phyloP scores from a whole-genome alignment of 2,329 filamentous ascomycete genomes.

The Pseudomassariella vexata region DNA sequence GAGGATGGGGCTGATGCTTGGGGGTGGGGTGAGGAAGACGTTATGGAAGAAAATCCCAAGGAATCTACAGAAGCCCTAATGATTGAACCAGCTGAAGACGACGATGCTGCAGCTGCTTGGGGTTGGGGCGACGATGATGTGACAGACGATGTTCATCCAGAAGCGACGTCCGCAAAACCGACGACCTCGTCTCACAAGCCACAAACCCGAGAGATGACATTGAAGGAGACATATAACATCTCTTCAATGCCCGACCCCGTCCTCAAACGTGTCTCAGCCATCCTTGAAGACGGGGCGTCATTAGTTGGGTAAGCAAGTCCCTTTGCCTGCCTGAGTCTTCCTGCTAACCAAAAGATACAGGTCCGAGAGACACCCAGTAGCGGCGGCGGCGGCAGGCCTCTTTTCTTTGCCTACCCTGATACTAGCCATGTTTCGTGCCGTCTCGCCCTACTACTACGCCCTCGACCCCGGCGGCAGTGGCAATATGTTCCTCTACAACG shows the following conservation, averaged over 20 bases:
- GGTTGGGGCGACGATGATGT: slow-evolving; percentile 60
- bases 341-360: slow-evolving; percentile 16
- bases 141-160: neutral
- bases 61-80: slow-evolving; percentile 10
- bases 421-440: slow-evolving; percentile 73
- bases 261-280: slow-evolving; percentile 55
- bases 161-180: neutral
- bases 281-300: slow-evolving; percentile 55
- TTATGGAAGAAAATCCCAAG: slow-evolving; percentile 25
- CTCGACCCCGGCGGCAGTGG: slow-evolving; percentile 52
- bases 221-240: slow-evolving; percentile 82
- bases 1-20: slow-evolving; percentile 60
- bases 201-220: slow-evolving; percentile 61
- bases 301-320: slow-evolving; percentile 44
- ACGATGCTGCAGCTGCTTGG: slow-evolving; percentile 61
- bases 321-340: neutral
- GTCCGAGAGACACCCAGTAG: slow-evolving; percentile 50
- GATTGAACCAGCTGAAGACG: slow-evolving; percentile 13
- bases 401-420: slow-evolving; percentile 68
- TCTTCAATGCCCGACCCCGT: slow-evolving; percentile 82
- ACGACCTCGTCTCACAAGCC: neutral
- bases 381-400: slow-evolving; percentile 61
- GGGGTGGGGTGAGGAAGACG: slow-evolving; percentile 76
- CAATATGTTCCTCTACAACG: slow-evolving; percentile 66
- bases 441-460: slow-evolving; percentile 69